These are phyloP conservation scores for Maudiozyma saulgeensis DNA, from an alignment of 805 yeast species.

Conservation along the genomic window DNA sequence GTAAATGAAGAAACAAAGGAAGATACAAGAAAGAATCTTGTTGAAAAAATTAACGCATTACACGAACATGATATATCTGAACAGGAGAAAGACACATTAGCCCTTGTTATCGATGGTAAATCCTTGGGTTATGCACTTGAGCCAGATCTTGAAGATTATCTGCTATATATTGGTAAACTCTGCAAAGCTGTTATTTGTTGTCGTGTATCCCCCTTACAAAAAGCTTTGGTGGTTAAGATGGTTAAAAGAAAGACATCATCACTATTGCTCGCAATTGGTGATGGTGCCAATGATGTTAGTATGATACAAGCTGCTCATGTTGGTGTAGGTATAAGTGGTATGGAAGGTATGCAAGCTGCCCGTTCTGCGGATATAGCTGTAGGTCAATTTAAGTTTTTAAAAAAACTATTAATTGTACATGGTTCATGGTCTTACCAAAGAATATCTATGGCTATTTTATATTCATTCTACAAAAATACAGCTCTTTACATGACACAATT, in stretches of 20 bases:
- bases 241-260: constrained; percentile 75
- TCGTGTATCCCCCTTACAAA: constrained; percentile 94
- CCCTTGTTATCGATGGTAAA: constrained; percentile 89
- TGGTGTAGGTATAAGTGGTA: constrained; percentile 97
- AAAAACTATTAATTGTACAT: constrained; percentile 79
- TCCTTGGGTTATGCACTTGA: constrained; percentile 83
- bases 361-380: constrained; percentile 95
- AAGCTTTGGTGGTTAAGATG: constrained; percentile 90
- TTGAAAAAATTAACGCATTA: constrained; percentile 68
- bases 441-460: constrained; percentile 82
- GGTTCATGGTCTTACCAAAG: constrained; percentile 98
- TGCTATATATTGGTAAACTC: constrained; percentile 68
- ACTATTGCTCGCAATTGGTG: constrained; percentile 84
- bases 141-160: constrained; percentile 62
- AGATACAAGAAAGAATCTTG: constrained; percentile 64
- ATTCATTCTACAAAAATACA: constrained; percentile 92
- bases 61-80: constrained; percentile 52
- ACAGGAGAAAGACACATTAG: constrained; percentile 69
- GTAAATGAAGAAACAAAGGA: constrained; percentile 78
- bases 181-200: constrained; percentile 97
- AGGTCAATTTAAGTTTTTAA: constrained; percentile 85
- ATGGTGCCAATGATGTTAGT: constrained; percentile 97
- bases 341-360: constrained; percentile 99
- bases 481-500: constrained; percentile 96
- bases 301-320: constrained; percentile 99